A percentile compares a stretch with the other conserved stretches of the same genome.
phyloP scores from a whole-genome alignment of 352 stramenopile species.

The Phytopythium litorale region DNA sequence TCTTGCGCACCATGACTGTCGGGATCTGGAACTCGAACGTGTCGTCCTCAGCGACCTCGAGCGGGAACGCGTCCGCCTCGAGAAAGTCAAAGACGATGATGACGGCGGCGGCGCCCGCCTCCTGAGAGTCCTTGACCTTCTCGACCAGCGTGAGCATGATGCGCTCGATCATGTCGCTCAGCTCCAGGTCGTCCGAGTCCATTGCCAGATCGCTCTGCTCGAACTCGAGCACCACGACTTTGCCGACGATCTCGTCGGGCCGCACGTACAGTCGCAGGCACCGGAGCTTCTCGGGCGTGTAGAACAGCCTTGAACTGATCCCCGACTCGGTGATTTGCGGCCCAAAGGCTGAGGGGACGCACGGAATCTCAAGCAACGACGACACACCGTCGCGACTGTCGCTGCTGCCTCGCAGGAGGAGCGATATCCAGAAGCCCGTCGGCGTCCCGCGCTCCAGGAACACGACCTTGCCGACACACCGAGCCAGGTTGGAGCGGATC shows the following conservation, averaged over 20 bases:
- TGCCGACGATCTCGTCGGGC: constrained; percentile 55
- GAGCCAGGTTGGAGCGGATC: constrained; percentile 35
- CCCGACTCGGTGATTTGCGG: constrained; percentile 28
- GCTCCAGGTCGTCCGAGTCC: constrained; percentile 45
- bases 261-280: constrained; percentile 63
- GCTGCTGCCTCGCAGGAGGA: constrained; percentile 12
- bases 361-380: constrained; percentile 49
- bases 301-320: constrained; percentile 47
- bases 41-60: constrained; percentile 47
- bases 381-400: constrained; percentile 8
- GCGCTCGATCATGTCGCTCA: constrained; percentile 51
- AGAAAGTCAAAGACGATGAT: constrained; percentile 70
- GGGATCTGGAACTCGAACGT: constrained; percentile 58
- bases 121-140: constrained; percentile 70
- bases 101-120: constrained; percentile 45
- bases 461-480: constrained; percentile 46
- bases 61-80: constrained; percentile 56
- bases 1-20: constrained; percentile 64
- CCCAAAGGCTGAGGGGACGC: constrained; percentile 52
- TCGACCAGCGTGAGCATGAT: constrained; percentile 70
- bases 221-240: constrained; percentile 70
- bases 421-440: constrained; percentile 52
- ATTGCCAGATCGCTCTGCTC: constrained; percentile 54
- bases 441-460: constrained; percentile 53
- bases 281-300: constrained; percentile 58